Conservation (phyloP, 257 asterid genomes). For the Solanum raphanifolium region DNA sequence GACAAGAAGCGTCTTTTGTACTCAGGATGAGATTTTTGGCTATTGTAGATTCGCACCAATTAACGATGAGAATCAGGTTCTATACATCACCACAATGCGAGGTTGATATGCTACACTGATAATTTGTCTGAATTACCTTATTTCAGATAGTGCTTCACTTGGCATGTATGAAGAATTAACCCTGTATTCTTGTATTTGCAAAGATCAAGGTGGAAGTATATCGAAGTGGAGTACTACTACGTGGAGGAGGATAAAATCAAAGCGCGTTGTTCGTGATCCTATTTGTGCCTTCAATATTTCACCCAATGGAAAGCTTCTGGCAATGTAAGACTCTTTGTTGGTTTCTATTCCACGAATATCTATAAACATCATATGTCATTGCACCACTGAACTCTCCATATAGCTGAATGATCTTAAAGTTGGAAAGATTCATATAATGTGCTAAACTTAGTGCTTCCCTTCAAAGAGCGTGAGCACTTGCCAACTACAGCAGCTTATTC, state of each 20-base stretch:
- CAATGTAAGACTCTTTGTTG: conserved; percentile 43
- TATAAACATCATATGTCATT: not conserved
- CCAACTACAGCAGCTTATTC: not conserved
- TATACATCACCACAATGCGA: conserved; percentile 49
- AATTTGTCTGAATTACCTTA: conserved; percentile 1
- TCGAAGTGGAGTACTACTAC: conserved; percentile 59
- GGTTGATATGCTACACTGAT: conserved; percentile 33
- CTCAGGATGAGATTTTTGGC: conserved; percentile 70
- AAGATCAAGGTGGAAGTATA: conserved; percentile 56
- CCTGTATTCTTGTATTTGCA: conserved; percentile 3
- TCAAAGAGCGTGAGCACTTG: not conserved
- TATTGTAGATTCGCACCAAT: conserved; percentile 68
- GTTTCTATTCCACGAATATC: not conserved
- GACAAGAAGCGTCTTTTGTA: conserved; percentile 4
- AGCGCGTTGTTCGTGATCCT: conserved; percentile 46
- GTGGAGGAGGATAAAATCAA: conserved; percentile 65
- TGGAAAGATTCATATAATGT: not conserved
- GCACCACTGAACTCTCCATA: not conserved
- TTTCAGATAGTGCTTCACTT: not conserved
- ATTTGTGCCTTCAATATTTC: conserved; percentile 83
- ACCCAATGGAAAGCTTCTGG: conserved; percentile 73
- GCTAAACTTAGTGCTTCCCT: not conserved
- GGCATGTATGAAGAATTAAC: not conserved
- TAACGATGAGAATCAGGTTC: conserved; percentile 46
- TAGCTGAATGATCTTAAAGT: not conserved